Percentiles rank a stretch among this genome's conserved stretches.
These are phyloP conservation scores for Domatiomyces catenatus DNA, from an alignment of 2,329 filamentous ascomycete species.

Conservation along the genomic window DNA sequence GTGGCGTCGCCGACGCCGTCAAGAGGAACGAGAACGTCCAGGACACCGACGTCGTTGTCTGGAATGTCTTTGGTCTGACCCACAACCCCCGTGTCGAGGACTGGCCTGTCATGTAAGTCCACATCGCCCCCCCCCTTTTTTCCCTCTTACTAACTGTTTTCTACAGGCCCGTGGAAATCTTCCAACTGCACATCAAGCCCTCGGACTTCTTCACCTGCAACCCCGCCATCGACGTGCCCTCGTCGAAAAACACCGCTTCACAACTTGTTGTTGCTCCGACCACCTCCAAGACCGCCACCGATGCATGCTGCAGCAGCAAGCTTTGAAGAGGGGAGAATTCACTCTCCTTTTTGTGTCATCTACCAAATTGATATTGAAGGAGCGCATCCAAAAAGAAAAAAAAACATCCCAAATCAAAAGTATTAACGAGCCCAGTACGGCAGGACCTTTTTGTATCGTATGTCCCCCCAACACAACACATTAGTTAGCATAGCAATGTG, in stretches of 20 bases:
- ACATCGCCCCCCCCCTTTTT: slow-evolving; percentile 18
- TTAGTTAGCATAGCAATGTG: no score
- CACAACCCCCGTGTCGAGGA: slow-evolving; percentile 39
- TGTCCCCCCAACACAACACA: no score
- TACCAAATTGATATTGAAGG: no score
- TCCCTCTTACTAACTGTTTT: slow-evolving; percentile 49
- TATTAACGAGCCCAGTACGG: no score
- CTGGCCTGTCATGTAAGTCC: slow-evolving; percentile 34
- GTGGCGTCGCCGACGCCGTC: slow-evolving; percentile 31
- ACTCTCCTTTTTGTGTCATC: slow-evolving; percentile 9
- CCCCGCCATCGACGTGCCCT: slow-evolving; percentile 39
- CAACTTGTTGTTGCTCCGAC: neutral
- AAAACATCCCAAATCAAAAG: no score
- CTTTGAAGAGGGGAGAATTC: neutral
- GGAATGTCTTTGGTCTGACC: slow-evolving; percentile 36
- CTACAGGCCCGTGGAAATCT: slow-evolving; percentile 29
- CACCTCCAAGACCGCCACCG: neutral
- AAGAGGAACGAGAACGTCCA: slow-evolving; percentile 28
- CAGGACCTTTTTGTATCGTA: no score
- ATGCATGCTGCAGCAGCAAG: neutral
- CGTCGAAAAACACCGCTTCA: slow-evolving; percentile 22
- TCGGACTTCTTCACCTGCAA: slow-evolving; percentile 40
- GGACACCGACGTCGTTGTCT: slow-evolving; percentile 35
- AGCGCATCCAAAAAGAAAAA: no score
- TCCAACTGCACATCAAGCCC: slow-evolving; percentile 33